A percentile compares a stretch with the other conserved stretches of the same genome.
Conservation (phyloP, 1,139 yeast genomes). For the Yamadazyma mexicana region DNA sequence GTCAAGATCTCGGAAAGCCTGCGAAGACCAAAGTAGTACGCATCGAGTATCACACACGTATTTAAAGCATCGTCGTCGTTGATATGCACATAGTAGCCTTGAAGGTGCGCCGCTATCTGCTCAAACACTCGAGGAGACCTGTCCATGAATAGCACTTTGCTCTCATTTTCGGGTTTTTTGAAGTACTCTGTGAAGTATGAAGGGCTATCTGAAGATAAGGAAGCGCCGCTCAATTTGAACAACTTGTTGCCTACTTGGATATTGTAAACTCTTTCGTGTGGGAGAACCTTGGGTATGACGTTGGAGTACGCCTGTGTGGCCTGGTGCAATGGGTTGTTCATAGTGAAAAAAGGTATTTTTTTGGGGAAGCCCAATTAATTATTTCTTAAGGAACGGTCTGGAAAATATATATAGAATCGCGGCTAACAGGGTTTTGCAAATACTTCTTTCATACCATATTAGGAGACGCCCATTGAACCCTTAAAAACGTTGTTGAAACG, state of each 20-base stretch:
- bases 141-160: conserved; percentile 65
- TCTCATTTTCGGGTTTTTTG: conserved; percentile 30
- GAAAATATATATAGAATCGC: neutral
- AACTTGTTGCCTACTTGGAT: conserved; percentile 70
- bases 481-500: too few relatives aligned
- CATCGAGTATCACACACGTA: conserved; percentile 67
- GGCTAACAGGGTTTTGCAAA: neutral
- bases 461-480: too few relatives aligned
- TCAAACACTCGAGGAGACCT: conserved; percentile 73
- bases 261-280: conserved; percentile 64
- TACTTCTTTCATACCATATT: too few relatives aligned
- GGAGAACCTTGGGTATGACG: conserved; percentile 56
- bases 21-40: conserved; percentile 68
- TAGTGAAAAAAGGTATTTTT: neutral
- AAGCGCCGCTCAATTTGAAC: conserved; percentile 73
- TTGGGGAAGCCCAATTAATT: too few relatives aligned
- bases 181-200: conserved; percentile 60
- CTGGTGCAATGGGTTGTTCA: conserved; percentile 6
- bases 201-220: conserved; percentile 78
- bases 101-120: conserved; percentile 67
- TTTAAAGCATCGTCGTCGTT: conserved; percentile 60
- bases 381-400: too few relatives aligned
- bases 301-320: conserved; percentile 41
- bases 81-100: conserved; percentile 64
- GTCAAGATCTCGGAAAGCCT: conserved; percentile 52